A percentile compares a stretch with the other conserved stretches of the same genome.
These are phyloP conservation scores for Globisporangium splendens DNA, from an alignment of 352 stramenopile genomes.

Conservation along the genomic window DNA sequence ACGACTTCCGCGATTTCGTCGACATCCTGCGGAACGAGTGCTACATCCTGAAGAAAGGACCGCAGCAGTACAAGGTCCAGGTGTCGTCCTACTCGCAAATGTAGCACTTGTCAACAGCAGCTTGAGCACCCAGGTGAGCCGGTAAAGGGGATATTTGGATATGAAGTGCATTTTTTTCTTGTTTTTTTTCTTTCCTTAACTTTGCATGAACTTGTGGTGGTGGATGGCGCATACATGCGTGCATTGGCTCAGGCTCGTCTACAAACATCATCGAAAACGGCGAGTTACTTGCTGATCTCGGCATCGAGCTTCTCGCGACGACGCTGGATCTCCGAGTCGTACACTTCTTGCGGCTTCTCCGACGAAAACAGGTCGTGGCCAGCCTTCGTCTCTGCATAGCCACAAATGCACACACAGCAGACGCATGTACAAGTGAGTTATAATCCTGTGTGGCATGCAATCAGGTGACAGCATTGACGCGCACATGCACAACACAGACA, in stretches of 20 bases:
- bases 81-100: constrained; percentile 43
- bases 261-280: neutral
- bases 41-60: constrained; percentile 83
- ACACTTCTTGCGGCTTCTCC: constrained; percentile 76
- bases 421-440: too few relatives aligned
- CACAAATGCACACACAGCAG: constrained; percentile 4
- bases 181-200: neutral
- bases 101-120: neutral
- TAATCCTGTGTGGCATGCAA: too few relatives aligned
- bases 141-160: too few relatives aligned
- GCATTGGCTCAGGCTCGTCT: neutral
- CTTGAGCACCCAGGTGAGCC: too few relatives aligned
- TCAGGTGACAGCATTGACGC: too few relatives aligned
- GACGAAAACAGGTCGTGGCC: constrained; percentile 85
- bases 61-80: constrained; percentile 75
- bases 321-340: constrained; percentile 63
- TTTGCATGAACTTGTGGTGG: too few relatives aligned
- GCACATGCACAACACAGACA: neutral
- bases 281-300: constrained; percentile 21
- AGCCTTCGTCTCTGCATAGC: constrained; percentile 60
- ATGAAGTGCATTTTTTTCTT: neutral
- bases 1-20: constrained; percentile 82
- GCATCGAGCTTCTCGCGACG: constrained; percentile 60
- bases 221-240: neutral
- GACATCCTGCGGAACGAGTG: constrained; percentile 85